Percentiles rank a stretch among this genome's conserved stretches.
phyloP scores from a whole-genome alignment of 768 basidiomycete genomes.

The Trametes elegans region DNA sequence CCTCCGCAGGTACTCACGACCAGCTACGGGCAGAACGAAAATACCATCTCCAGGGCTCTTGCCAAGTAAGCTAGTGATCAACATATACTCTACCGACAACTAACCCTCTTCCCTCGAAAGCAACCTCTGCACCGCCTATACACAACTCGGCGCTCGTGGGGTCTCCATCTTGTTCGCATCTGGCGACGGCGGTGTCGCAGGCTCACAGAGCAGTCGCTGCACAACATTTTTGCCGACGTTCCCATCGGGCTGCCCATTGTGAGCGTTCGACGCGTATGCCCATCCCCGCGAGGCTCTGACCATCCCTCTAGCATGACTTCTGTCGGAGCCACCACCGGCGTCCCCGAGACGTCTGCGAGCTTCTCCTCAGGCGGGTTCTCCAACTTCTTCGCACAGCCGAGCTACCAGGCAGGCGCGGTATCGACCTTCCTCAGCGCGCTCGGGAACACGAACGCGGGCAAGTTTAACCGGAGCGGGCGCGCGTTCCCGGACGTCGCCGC shows the following conservation, averaged over 20 bases:
- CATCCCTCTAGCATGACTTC: constrained; percentile 28
- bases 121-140: constrained; percentile 32
- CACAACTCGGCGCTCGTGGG: constrained; percentile 35
- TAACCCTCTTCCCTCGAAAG: constrained; percentile 24
- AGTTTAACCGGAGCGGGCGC: constrained; percentile 36
- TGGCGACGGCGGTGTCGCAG: constrained; percentile 36
- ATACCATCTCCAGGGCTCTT: constrained; percentile 19
- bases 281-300: background rate
- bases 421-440: constrained; percentile 33
- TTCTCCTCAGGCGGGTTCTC: constrained; percentile 41
- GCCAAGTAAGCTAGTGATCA: constrained; percentile 28
- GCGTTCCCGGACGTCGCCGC: constrained; percentile 48
- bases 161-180: constrained; percentile 35
- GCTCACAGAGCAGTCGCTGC: constrained; percentile 26
- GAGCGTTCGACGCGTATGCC: background rate
- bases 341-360: constrained; percentile 28
- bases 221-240: constrained; percentile 35
- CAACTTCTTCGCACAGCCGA: constrained; percentile 30
- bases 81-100: constrained; percentile 36
- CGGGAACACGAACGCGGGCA: constrained; percentile 27
- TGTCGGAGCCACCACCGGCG: constrained; percentile 33
- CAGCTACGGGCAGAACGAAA: constrained; percentile 34
- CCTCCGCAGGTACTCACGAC: constrained; percentile 35
- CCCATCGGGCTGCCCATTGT: constrained; percentile 36
- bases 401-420: constrained; percentile 40